Conservation (phyloP, 257 asterid genomes). For the Perilla frutescens region DNA sequence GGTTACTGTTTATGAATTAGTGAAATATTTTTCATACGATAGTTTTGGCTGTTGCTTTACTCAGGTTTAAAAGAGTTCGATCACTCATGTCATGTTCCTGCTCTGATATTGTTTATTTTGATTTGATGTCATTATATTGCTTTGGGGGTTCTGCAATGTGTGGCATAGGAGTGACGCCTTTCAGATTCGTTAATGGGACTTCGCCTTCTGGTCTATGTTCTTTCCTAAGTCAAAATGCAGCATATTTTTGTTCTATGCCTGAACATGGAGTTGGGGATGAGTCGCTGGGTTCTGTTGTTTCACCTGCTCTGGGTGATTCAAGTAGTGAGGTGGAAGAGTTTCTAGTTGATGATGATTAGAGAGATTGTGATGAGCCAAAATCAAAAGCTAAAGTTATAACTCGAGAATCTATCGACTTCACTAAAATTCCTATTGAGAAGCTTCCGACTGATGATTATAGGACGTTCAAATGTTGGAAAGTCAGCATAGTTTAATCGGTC, state of each 20-base stretch:
- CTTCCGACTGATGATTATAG: constrained; percentile 84
- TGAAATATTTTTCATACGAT: too few relatives aligned
- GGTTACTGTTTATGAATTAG: too few relatives aligned
- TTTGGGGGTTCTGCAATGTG: constrained; percentile 39
- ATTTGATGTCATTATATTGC: constrained; percentile 32
- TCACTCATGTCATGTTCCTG: background rate
- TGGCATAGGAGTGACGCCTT: constrained; percentile 33
- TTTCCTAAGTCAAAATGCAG: constrained; percentile 34
- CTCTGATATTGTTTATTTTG: background rate
- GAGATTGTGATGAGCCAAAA: constrained; percentile 38
- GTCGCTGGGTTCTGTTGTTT: constrained; percentile 41
- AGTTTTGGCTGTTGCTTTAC: too few relatives aligned
- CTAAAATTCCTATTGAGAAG: constrained; percentile 68
- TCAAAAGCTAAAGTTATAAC: constrained; percentile 40
- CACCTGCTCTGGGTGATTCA: constrained; percentile 30
- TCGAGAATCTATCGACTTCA: constrained; percentile 68
- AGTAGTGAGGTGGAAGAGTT: constrained; percentile 42
- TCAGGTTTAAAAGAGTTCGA: too few relatives aligned
- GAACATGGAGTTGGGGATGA: constrained; percentile 41
- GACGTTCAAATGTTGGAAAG: constrained; percentile 97
- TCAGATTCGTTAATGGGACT: constrained; percentile 33
- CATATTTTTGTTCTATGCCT: constrained; percentile 46
- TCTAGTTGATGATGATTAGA: constrained; percentile 37
- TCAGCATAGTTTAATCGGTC: constrained; percentile 94
- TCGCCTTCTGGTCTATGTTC: constrained; percentile 25